A percentile compares a stretch with the other conserved stretches of the same genome.
phyloP scores from a whole-genome alignment of 2,329 filamentous ascomycete genomes.

The Hymenoscyphus salicellus region DNA sequence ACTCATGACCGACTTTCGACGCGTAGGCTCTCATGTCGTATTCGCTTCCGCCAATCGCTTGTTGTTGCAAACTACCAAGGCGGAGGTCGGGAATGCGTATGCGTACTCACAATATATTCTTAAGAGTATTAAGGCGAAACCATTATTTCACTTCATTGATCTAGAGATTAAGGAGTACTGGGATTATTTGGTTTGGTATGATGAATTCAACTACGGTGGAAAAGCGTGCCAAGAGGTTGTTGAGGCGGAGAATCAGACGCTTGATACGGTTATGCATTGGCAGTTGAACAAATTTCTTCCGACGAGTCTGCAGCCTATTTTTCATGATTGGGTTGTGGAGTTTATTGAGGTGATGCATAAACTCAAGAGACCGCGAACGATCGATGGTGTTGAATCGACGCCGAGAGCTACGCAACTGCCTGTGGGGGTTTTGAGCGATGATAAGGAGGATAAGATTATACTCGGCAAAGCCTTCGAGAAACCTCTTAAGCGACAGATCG shows the following conservation, averaged over 20 bases:
- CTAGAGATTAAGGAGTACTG: constrained; percentile 98
- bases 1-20: constrained; percentile 92
- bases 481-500: constrained; percentile 84
- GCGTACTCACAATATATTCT: constrained; percentile 97
- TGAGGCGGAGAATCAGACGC: constrained; percentile 69
- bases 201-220: constrained; percentile 97
- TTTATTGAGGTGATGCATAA: constrained; percentile 93
- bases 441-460: constrained; percentile 59
- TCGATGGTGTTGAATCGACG: constrained; percentile 48
- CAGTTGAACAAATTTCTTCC: constrained; percentile 91
- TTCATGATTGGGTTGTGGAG: constrained; percentile 89
- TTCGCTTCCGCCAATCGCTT: constrained; percentile 88
- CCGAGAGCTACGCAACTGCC: constrained; percentile 58
- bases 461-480: constrained; percentile 83
- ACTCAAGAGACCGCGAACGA: constrained; percentile 64
- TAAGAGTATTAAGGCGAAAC: constrained; percentile 93
- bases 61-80: constrained; percentile 91
- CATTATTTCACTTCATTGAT: constrained; percentile 95
- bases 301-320: constrained; percentile 71
- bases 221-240: constrained; percentile 83
- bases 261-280: constrained; percentile 98
- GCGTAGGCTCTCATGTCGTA: constrained; percentile 92
- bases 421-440: constrained; percentile 54
- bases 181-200: constrained; percentile 99
- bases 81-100: constrained; percentile 92